These are phyloP conservation scores for Gymnopus androsaceus DNA, from an alignment of 1,284 basidiomycete species.

Conservation along the genomic window DNA sequence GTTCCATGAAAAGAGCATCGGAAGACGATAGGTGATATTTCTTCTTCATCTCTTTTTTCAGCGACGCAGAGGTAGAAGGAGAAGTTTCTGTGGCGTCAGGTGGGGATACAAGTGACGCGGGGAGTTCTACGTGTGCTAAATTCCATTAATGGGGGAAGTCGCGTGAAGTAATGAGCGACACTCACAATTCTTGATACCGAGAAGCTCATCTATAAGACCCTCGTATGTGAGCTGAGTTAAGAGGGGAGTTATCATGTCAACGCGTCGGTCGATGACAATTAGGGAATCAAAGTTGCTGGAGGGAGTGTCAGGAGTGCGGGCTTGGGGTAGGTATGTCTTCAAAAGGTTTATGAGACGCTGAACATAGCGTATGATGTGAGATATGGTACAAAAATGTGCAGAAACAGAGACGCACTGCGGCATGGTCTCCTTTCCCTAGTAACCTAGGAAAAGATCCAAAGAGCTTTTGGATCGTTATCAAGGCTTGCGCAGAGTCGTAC, in stretches of 20 bases:
- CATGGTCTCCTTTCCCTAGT: constrained; percentile 91
- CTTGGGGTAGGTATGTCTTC: constrained; percentile 55
- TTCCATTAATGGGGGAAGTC: constrained; percentile 7
- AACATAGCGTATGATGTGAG: not conserved
- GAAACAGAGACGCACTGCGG: constrained; percentile 61
- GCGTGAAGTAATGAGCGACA: constrained; percentile 12
- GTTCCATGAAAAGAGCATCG: constrained; percentile 83
- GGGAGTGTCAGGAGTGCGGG: constrained; percentile 40
- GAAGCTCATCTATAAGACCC: constrained; percentile 93
- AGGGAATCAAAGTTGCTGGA: constrained; percentile 81
- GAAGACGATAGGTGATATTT: constrained; percentile 81
- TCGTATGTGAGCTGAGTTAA: constrained; percentile 97
- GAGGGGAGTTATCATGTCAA: constrained; percentile 96
- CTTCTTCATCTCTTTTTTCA: constrained; percentile 80
- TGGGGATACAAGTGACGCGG: constrained; percentile 70
- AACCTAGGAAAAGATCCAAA: constrained; percentile 93
- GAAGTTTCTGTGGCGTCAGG: constrained; percentile 44
- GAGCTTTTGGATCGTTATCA: constrained; percentile 83
- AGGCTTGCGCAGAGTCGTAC: constrained; percentile 86
- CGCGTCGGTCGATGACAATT: constrained; percentile 86
- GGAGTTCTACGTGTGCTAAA: constrained; percentile 88
- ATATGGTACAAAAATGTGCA: not conserved
- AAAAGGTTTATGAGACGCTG: constrained; percentile 81
- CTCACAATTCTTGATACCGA: constrained; percentile 89
- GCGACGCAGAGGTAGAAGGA: constrained; percentile 44